Conservation (phyloP, 192 early-diverging fungal species). For the Coemansia sp. region DNA sequence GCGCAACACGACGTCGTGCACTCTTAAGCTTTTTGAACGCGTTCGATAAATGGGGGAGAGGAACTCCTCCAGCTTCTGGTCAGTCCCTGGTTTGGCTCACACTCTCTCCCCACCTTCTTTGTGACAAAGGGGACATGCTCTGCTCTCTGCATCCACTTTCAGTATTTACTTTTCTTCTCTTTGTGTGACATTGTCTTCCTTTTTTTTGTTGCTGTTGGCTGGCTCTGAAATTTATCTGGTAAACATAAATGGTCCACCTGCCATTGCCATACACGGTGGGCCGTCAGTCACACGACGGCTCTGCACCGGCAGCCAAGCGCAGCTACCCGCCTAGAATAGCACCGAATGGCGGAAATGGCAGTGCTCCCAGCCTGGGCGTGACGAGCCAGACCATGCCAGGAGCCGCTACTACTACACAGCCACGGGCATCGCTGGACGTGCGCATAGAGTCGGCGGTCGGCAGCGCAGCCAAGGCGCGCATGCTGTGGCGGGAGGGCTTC, state of each 20-base stretch:
- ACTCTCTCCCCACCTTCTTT: background rate
- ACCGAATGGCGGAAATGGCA: background rate
- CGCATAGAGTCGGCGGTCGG: conserved; percentile 12
- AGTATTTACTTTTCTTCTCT: background rate
- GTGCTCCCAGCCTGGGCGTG: background rate
- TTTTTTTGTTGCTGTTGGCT: background rate
- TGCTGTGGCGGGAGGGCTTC: conserved; percentile 57
- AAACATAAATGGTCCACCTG: conserved; percentile 29
- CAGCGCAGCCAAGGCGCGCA: conserved; percentile 50
- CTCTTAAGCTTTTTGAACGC: background rate
- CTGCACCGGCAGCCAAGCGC: conserved; percentile 4
- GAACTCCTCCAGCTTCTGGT: background rate
- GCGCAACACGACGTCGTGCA: background rate
- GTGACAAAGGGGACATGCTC: background rate
- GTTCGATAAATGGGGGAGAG: background rate
- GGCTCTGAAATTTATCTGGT: background rate
- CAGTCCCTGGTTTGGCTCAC: background rate
- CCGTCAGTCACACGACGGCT: conserved; percentile 29
- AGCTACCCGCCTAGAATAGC: conserved; percentile 1
- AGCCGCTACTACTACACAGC: background rate
- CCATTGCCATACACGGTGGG: conserved; percentile 18
- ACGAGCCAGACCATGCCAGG: background rate
- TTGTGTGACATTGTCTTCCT: too few relatives aligned
- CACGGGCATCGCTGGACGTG: conserved; percentile 13
- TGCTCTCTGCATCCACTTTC: background rate